These are phyloP conservation scores for Atkinsonella hypoxylon DNA, from an alignment of 2,329 filamentous ascomycete genomes.

Conservation along the genomic window DNA sequence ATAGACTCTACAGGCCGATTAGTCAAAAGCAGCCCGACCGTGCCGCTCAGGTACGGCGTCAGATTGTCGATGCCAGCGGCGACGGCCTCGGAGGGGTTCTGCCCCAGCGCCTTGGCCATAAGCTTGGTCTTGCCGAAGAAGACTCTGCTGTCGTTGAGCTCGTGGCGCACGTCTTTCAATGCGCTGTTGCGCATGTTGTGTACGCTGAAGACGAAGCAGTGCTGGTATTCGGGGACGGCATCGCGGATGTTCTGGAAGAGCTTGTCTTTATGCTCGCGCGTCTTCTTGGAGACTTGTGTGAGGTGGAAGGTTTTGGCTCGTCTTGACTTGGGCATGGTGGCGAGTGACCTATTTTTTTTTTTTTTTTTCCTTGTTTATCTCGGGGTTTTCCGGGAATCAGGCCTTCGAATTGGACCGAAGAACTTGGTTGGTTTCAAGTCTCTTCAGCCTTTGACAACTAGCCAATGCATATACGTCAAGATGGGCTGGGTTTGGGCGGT, in stretches of 20 bases:
- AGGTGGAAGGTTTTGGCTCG: conserved; percentile 81
- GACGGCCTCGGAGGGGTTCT: conserved; percentile 63
- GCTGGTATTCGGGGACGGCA: conserved; percentile 71
- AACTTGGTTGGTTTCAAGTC: too few relatives aligned
- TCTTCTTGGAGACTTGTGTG: conserved; percentile 86
- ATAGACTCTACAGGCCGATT: conserved; percentile 59
- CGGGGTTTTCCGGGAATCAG: too few relatives aligned
- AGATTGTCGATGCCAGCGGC: conserved; percentile 67
- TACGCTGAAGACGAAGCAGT: conserved; percentile 87
- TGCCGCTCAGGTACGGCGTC: conserved; percentile 58
- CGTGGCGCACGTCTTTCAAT: conserved; percentile 77
- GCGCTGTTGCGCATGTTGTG: conserved; percentile 98
- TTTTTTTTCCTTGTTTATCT: background rate
- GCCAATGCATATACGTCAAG: background rate
- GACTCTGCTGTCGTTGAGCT: conserved; percentile 64
- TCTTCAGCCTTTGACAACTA: too few relatives aligned
- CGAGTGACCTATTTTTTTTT: conserved; percentile 4
- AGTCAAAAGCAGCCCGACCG: conserved; percentile 84
- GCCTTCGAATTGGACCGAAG: too few relatives aligned
- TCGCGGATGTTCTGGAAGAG: conserved; percentile 84
- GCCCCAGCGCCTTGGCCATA: conserved; percentile 89
- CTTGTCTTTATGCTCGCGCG: conserved; percentile 78
- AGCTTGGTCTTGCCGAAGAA: conserved; percentile 99
- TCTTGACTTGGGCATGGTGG: conserved; percentile 87
- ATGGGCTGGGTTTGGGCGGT: background rate